These are phyloP conservation scores for Pseudogymnoascus sp. DNA, from an alignment of 2,329 filamentous ascomycete species.

Conservation along the genomic window DNA sequence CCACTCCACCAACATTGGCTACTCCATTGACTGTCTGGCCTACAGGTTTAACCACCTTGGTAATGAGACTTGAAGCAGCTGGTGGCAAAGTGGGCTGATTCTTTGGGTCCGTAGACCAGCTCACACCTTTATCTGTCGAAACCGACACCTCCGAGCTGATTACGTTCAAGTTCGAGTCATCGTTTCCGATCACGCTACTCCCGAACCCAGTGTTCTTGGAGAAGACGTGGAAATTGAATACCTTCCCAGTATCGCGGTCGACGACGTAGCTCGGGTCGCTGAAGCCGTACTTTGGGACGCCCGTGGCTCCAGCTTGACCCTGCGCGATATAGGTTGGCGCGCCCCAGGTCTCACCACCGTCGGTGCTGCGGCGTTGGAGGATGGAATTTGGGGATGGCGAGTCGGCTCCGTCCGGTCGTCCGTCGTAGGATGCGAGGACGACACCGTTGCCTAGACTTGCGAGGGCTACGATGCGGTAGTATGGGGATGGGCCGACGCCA, in stretches of 20 bases:
- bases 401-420: neutral
- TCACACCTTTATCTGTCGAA: neutral
- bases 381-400: neutral
- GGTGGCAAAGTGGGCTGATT: neutral
- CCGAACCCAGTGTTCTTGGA: neutral
- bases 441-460: neutral
- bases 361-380: neutral
- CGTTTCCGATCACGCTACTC: neutral
- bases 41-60: neutral
- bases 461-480: slow-evolving; percentile 4
- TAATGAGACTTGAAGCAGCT: neutral
- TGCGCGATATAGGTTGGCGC: neutral
- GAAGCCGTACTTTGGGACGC: neutral
- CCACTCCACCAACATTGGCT: neutral
- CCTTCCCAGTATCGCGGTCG: neutral
- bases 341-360: neutral
- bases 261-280: neutral
- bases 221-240: slow-evolving; percentile 6
- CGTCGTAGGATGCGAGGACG: neutral
- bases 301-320: neutral
- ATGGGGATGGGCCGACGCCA: neutral
- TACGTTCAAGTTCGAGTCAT: neutral
- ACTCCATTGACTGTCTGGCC: neutral
- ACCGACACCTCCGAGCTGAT: neutral
- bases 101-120: neutral